phyloP scores from a whole-genome alignment of 1,284 basidiomycete species.

The Cerrena zonata region DNA sequence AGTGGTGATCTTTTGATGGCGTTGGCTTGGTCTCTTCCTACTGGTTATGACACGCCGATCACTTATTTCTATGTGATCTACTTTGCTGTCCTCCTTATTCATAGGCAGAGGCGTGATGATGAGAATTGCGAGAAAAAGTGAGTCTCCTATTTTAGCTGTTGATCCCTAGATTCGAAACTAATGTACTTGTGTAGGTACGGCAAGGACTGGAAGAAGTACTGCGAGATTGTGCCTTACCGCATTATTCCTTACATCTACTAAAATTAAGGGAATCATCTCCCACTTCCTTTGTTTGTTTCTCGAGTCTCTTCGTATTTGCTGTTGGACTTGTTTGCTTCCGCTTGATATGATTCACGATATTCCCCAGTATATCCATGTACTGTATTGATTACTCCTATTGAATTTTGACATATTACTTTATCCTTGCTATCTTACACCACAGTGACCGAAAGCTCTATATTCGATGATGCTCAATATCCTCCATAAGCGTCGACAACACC shows the following conservation, averaged over 20 bases:
- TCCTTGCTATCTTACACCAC: no score
- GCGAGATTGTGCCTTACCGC: slow-evolving; percentile 75
- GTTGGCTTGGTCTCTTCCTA: slow-evolving; percentile 91
- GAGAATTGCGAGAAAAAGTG: slow-evolving; percentile 87
- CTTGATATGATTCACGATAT: no score
- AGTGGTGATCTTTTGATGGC: slow-evolving; percentile 87
- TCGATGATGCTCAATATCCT: slow-evolving; percentile 18
- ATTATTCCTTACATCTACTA: slow-evolving; percentile 84
- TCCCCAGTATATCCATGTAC: no score
- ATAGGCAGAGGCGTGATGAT: slow-evolving; percentile 88
- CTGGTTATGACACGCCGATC: slow-evolving; percentile 85
- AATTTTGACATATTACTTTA: no score
- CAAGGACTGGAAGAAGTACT: slow-evolving; percentile 87
- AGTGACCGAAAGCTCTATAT: no score
- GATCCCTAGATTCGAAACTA: no score
- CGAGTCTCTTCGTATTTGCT: background rate
- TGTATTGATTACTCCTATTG: no score
- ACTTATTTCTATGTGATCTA: slow-evolving; percentile 94
- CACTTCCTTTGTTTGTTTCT: background rate
- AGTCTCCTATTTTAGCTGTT: slow-evolving; percentile 22
- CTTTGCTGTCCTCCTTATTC: slow-evolving; percentile 86
- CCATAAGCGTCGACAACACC: slow-evolving; percentile 37
- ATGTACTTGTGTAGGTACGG: slow-evolving; percentile 52
- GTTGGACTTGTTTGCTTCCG: no score
- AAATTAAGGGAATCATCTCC: background rate